Base-by-base conservation (phyloP, 164 flowering plant species). In the Brasenia schreberi region DNA sequence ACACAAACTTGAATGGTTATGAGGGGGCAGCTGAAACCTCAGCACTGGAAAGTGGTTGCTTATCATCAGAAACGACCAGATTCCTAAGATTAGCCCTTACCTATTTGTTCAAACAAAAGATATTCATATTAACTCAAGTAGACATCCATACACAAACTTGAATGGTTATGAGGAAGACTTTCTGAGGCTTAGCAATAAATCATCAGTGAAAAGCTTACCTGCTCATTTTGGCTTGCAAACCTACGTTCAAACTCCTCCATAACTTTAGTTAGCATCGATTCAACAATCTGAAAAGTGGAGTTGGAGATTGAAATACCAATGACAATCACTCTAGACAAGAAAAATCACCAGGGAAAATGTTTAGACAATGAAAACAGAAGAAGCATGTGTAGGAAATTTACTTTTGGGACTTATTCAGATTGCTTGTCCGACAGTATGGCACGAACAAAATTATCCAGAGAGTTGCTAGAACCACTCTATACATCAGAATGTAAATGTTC, bases 351-450 rank as follows among this genome's bases (percentile, higher is more conserved):
- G 9, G 5, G 56, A 14, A 49, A 49, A 9, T 49, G 16, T 49
- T 49, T 49, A 49, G 16, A 9, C 56, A 49, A 49, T 14, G 12
- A 9, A 49, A 49, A 14, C 56, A 49, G 16, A 49, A 49, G 56
- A 49, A 49, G 0, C 56, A 49, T 14, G 16, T 9, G 56, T 9
- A 49, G 9, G 4, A 39, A 63, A 5, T 90, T 72, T 83, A 95
- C 99, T 72, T 42, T 77, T 61, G 97, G 96, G 70, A 92, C 81
- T 79, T 95, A 97, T 67, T 95, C 97, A 65, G 97, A 89, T 78
- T 83, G 90, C 81, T 83, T 92, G 74, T 92, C 92, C 61, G 75
- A 71, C 52, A 95, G 79, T 69, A 82, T 68, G 27, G 94, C 82
- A 53, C 85, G 92, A 60, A 92, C 84, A 68, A 95, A 96, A 68